Base-by-base conservation (phyloP, 257 asterid species). In the Forsythia suspensa region DNA sequence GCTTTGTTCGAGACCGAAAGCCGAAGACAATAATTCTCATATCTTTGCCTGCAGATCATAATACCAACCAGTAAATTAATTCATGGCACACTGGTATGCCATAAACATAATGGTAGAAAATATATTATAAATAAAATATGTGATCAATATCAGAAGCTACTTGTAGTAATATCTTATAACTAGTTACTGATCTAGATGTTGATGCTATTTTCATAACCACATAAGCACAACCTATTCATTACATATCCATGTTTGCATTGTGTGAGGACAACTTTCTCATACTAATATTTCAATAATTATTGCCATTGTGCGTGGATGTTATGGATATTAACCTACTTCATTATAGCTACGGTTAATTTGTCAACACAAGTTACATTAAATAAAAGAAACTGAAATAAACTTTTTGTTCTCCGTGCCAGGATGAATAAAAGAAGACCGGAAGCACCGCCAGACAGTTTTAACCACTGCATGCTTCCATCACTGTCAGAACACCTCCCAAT, bases 11-110 rank as follows among this genome's bases (percentile, higher is more conserved):
- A 79, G 99, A 94, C 74, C 94, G 96, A 89, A 95, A 95, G 52
- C 98, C 96, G 79, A 90, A 95, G 70, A 95, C 98, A 80, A 95
- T 89, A 38, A 90, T 91, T 83, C 99, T 90, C 98, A 95, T 90
- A 86, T 95, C 99, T 85, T 92, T 95, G 79, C 98, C 99, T 95
- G 97, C 85, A 86, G 74, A 76, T 69, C 76, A 80, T 21, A 69
- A 69, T 52, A 66, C 24, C 70, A 80, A 63, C 12, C 74, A 76
- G 55, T 70, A 43, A 76, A 77, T 55, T 70, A 71, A 77, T 57
- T 44, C 72, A 74, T 46, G 16, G 39, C 77, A 51, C 74, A 71
- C 21, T 29, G 71, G 42, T 46, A 80, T 48, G 21, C 65, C 29
- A 71, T 36, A 77, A 72, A 80, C 61, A 68, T 72, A 72, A 29